Evolutionary conservation across 1,284 basidiomycete genomes (phyloP), one percentile per base, ranked within the genome.

Genomic region (Ustilago bromivora): DNA sequence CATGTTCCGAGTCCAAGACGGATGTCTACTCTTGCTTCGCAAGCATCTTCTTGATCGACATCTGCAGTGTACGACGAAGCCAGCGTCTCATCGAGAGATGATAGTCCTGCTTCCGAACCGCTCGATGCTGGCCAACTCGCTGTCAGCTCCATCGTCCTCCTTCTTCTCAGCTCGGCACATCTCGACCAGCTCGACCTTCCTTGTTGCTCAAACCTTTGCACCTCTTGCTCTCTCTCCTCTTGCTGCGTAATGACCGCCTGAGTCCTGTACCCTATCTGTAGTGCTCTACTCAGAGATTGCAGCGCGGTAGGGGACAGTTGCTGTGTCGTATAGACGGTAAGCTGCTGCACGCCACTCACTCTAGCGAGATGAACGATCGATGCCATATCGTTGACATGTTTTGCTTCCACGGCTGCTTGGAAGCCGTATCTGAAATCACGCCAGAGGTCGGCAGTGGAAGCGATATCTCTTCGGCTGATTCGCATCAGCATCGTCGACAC

Each of bases 51-150:
- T 38, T 13, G 35, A 17, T 68, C 71, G 52, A 31, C 43, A 8
- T 76, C 68, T 31, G 55, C 61, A 17, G 73, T 71, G 15, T 71
- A 76, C n/a, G 74, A 76, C 3, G 74, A 76, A 5, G 74, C 74
- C 8, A 76, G 61, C 40, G 74, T 76, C 32, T 71, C 68, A 31
- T 76, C 68, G 6, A 71, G 40, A 40, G 62, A 76, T 7, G 62
- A 68, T 3, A 55, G 61, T 4, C 57, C 62, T 11, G 51, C 66
- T 57, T 76, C 74, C 19, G 74, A 71, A 38, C 69, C 74, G 56
- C 74, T 76, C 31, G 69, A 71, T 23, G 49, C 61, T 28, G 57
- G 55, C 9, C 68, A 76, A 1, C 54, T 54, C 11, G n/a, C 34
- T n/a, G 31, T 17, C 12, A 15, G 41, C 35, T 35, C 31, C 10